Percentiles rank a stretch among this genome's conserved stretches.
These are phyloP conservation scores for Penicillium paneum DNA, from an alignment of 2,329 filamentous ascomycete species.

Conservation along the genomic window DNA sequence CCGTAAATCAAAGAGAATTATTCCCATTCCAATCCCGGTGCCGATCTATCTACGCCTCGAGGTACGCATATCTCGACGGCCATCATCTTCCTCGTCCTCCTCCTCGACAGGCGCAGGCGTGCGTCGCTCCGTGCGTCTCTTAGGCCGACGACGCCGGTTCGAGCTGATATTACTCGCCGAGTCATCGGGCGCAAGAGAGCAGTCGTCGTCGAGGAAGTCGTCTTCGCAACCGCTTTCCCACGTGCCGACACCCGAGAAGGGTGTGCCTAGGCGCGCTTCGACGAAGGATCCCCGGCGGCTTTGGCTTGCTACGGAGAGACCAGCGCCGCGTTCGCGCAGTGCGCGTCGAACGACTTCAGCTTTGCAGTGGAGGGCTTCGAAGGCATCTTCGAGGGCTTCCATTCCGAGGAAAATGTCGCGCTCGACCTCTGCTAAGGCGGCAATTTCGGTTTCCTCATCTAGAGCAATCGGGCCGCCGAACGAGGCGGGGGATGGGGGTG, in stretches of 20 bases:
- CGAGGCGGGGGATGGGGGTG: constrained; percentile 54
- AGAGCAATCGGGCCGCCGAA: constrained; percentile 76
- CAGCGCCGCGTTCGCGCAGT: constrained; percentile 77
- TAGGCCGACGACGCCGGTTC: constrained; percentile 45
- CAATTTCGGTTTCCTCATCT: constrained; percentile 91
- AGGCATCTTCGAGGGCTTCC: constrained; percentile 91
- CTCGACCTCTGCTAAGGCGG: constrained; percentile 84
- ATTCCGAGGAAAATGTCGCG: constrained; percentile 90
- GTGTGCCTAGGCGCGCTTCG: constrained; percentile 44
- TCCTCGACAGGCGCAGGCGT: constrained; percentile 49
- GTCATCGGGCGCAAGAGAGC: constrained; percentile 48
- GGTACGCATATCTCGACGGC: constrained; percentile 28
- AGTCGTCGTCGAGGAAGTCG: constrained; percentile 45
- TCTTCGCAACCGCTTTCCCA: constrained; percentile 46
- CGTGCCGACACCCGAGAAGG: constrained; percentile 30
- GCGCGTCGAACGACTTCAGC: constrained; percentile 77
- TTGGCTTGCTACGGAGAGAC: constrained; percentile 56
- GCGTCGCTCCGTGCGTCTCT: constrained; percentile 48
- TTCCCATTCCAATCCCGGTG: neutral
- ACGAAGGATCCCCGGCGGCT: constrained; percentile 43
- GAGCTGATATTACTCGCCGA: constrained; percentile 50
- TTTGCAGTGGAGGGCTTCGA: constrained; percentile 82
- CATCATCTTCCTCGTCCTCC: constrained; percentile 44
- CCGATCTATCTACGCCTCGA: constrained; percentile 23
- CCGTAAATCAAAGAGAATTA: neutral